Evolutionary conservation across 305 asterid genomes (phyloP).

Genomic region (Petunia hybrid): DNA sequence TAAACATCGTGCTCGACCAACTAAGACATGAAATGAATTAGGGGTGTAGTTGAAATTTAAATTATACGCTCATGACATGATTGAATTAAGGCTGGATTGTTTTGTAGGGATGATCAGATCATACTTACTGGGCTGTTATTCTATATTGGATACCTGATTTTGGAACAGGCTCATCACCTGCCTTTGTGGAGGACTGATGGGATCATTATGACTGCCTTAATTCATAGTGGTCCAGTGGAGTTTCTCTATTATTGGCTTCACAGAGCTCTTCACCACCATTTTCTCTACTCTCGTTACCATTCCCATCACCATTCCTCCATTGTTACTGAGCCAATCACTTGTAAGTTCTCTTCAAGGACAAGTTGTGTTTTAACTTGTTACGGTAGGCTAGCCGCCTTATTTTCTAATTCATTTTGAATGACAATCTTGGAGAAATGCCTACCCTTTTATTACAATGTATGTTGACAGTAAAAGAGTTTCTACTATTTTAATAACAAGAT

Average conservation of each 20-base stretch:
- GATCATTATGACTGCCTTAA: slow-evolving; percentile 51
- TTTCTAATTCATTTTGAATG: no score
- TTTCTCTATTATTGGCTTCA: slow-evolving; percentile 48
- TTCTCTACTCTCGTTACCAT: slow-evolving; percentile 84
- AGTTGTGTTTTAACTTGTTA: no score
- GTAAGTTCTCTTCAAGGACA: slow-evolving; percentile 40
- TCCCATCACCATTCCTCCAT: slow-evolving; percentile 93
- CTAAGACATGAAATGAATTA: no score
- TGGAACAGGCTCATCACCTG: slow-evolving; percentile 43
- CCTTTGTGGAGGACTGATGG: slow-evolving; percentile 77
- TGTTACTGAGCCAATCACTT: slow-evolving; percentile 90
- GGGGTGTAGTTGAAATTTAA: no score
- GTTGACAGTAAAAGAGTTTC: no score
- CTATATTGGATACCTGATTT: slow-evolving; percentile 45
- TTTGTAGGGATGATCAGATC: slow-evolving; percentile 79
- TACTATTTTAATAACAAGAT: no score
- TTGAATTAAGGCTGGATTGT: no score
- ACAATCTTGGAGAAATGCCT: no score
- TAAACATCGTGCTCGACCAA: no score
- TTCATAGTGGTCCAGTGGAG: slow-evolving; percentile 77
- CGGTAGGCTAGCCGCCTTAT: no score
- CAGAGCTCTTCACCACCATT: slow-evolving; percentile 83
- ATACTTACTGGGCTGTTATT: slow-evolving; percentile 62
- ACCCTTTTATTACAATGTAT: no score
- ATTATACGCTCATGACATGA: no score